Percentiles rank a stretch among this genome's conserved stretches.
These are phyloP conservation scores for Cyberlindnera lachancei DNA, from an alignment of 805 yeast genomes.

Conservation along the genomic window DNA sequence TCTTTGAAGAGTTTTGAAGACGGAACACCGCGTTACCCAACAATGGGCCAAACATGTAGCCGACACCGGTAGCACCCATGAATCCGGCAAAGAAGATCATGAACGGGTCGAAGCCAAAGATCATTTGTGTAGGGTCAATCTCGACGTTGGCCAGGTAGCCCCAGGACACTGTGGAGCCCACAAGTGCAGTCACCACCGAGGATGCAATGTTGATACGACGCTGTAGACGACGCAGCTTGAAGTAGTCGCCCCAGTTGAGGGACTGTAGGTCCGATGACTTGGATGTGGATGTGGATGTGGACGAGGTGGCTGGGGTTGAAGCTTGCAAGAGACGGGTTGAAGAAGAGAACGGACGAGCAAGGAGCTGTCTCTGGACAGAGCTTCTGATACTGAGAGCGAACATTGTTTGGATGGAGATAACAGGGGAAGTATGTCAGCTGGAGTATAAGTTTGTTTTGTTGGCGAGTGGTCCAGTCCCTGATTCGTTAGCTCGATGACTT, in stretches of 20 bases:
- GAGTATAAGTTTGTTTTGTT: no score
- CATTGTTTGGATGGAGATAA: no score
- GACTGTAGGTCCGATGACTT: slow-evolving; percentile 1
- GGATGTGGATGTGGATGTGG: slow-evolving; percentile 1
- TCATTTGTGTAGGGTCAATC: slow-evolving; percentile 78
- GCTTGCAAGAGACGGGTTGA: slow-evolving; percentile 2
- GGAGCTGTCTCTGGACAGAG: slow-evolving; percentile 10
- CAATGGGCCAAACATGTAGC: slow-evolving; percentile 77
- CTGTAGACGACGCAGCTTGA: slow-evolving; percentile 67
- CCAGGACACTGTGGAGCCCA: slow-evolving; percentile 66
- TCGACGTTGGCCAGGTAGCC: slow-evolving; percentile 71
- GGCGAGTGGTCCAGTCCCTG: no score
- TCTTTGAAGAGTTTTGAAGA: slow-evolving; percentile 37
- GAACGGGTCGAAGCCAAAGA: slow-evolving; percentile 87
- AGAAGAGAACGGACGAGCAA: slow-evolving; percentile 8
- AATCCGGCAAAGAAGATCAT: slow-evolving; percentile 73
- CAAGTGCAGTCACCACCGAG: slow-evolving; percentile 58
- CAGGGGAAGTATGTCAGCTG: no score
- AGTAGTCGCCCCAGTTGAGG: slow-evolving; percentile 75
- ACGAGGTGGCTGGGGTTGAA: slow-evolving; percentile 1
- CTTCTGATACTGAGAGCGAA: slow-evolving; percentile 4
- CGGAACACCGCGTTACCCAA: slow-evolving; percentile 69
- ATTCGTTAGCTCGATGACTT: no score
- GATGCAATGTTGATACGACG: slow-evolving; percentile 61
- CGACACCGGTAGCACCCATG: slow-evolving; percentile 63